Evolutionary conservation across 768 basidiomycete genomes (phyloP), one percentile per base, ranked within the genome.

Genomic region (Amanita pallidorosea): DNA sequence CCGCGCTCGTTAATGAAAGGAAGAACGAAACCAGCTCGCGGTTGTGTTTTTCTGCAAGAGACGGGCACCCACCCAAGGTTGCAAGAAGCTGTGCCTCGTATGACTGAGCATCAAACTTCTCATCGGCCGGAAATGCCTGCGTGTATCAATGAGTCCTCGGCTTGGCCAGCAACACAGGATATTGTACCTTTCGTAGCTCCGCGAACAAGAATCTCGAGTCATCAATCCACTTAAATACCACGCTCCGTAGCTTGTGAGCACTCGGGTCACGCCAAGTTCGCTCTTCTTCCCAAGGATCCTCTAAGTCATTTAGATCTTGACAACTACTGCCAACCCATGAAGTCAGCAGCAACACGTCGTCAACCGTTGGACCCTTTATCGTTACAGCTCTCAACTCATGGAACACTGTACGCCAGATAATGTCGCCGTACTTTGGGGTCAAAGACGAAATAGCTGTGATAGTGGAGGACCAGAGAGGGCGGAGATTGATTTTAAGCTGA

Each of bases 401-500:
- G 58, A 88, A 89, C 12, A 92, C 53, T 13, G 83, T 59, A 6
- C 59, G 55, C 94, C 94, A 96, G 2, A 88, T 77, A 1, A 76
- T 55, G 55, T 89, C 81, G 0, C 79, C 82, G 53, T 82, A 84
- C n/a, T 76, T 68, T 23, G 70, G 64, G 1, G 66, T 58, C 45
- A 78, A 62, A 0, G 77, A 71, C 0, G 77, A 72, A 5, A 96
- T 64, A 0, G 87, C 83, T 9, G 76, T 75, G 11, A 82, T 75
- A 4, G 92, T 80, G 15, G 93, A 85, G 3, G 81, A 77, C 87
- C 94, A 99, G 13, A 96, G 61, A 0, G 96, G 96, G 25, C 89
- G 78, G 41, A 98, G 68, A 62, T 93, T 95, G 54, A 97, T 86
- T 68, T 98, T 97, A 47, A 97, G 72, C 62, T 96, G 94, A 5